Base-by-base conservation (phyloP, 768 basidiomycete species). In the Daedaleopsis nitida region DNA sequence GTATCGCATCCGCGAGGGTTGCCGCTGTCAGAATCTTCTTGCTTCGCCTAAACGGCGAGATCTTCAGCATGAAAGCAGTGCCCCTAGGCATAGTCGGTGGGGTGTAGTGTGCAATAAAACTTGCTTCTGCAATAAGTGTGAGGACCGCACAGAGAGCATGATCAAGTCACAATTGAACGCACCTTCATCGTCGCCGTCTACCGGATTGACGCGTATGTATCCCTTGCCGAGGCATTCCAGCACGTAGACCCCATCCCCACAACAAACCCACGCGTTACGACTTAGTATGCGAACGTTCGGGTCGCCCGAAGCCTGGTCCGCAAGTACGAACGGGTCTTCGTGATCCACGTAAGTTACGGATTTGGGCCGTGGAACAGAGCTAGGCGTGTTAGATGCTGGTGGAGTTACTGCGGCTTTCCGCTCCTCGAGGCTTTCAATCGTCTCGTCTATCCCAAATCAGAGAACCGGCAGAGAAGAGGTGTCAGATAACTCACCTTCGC, bases 281-380 rank as follows among this genome's bases (percentile, higher is more conserved):
- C 86, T 93, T 43, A 89, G 59, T 23, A 71, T 72, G 19, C 73
- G 63, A 17, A 91, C 76, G 65, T 87, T 83, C 13, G 87, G 82
- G 14, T 70, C 77, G 13, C 83, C 84, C 3, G 81, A 82, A 21
- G 76, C 78, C 38, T 79, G 66, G 34, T 80, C 74, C 6, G 83
- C 77, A 50, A 90, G 73, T 11, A 80, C 76, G 61, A 92, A 89
- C 0, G 92, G 89, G 66, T 94, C 78, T 5, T 90, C 86, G 64
- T 92, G 83, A 66, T 95, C 94, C 32, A 79, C 77, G 67, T 91
- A 96, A 13, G 85, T 88, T 21, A 95, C 78, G 2, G 83, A 84
- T 58, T 73, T 83, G 2, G 88, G 86, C 14, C 80, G 75, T 1
- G 86, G 86, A 45, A 87, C 70, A 56, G 38, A 14, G 4, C 54